A percentile compares a stretch with the other conserved stretches of the same genome.
These are phyloP conservation scores for Russula sp. DNA, from an alignment of 768 basidiomycete species.

Conservation along the genomic window DNA sequence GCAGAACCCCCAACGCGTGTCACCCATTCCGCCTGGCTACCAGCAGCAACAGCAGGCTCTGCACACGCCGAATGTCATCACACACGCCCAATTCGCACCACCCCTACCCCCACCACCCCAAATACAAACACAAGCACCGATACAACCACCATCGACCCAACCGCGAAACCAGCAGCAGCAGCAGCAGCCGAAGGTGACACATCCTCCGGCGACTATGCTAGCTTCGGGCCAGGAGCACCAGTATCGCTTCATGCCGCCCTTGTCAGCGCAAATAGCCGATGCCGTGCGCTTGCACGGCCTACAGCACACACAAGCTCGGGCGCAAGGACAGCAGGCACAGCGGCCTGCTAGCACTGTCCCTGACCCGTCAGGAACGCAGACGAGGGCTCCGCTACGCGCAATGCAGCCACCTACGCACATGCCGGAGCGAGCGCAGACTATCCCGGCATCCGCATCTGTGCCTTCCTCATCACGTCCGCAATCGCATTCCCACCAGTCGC, in stretches of 20 bases:
- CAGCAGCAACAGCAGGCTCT: constrained; percentile 1
- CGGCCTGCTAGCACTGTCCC: not conserved
- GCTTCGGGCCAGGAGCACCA: not conserved
- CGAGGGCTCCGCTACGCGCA: not conserved
- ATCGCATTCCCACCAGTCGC: not conserved
- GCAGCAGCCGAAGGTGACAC: constrained; percentile 8
- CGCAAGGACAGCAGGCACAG: constrained; percentile 3
- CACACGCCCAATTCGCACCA: constrained; percentile 12
- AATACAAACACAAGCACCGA: not conserved
- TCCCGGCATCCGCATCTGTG: not conserved
- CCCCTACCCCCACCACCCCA: not conserved
- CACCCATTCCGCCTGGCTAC: not conserved
- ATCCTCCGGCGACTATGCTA: not conserved
- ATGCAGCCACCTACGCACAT: not conserved
- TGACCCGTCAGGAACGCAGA: constrained; percentile 5
- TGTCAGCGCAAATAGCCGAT: not conserved
- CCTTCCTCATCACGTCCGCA: not conserved
- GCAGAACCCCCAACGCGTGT: constrained; percentile 5
- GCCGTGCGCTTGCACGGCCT: not conserved
- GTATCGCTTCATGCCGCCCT: not conserved
- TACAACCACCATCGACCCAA: not conserved
- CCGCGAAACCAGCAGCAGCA: constrained; percentile 1
- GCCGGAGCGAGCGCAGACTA: not conserved
- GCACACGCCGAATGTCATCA: constrained; percentile 1
- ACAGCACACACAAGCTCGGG: not conserved